Evolutionary conservation across 2,329 filamentous ascomycete genomes (phyloP).

Genomic region (Capronia epimyces): DNA sequence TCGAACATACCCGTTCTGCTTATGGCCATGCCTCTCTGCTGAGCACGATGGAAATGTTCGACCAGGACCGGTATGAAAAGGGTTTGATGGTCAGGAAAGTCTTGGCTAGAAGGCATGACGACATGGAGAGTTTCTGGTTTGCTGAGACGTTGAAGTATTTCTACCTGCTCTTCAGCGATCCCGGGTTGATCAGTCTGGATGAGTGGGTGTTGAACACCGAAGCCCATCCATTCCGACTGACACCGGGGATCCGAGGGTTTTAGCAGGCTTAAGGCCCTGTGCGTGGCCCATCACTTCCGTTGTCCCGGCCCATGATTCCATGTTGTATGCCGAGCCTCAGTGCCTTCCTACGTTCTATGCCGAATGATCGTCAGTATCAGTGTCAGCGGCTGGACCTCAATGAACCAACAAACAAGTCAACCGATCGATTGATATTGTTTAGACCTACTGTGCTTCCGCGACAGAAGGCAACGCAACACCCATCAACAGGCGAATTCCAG

Average conservation of each 20-base stretch:
- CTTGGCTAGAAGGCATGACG: slow-evolving; percentile 45
- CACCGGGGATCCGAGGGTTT: slow-evolving; percentile 1
- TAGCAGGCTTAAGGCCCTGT: too few species aligned
- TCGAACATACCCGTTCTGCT: slow-evolving; percentile 39
- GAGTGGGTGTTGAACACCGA: slow-evolving; percentile 45
- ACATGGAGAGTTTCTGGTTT: slow-evolving; percentile 72
- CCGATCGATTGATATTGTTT: not conserved
- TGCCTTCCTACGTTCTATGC: slow-evolving; percentile 15
- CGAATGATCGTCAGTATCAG: not conserved
- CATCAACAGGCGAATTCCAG: slow-evolving; percentile 10
- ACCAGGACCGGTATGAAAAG: slow-evolving; percentile 10
- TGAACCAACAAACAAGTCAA: not conserved
- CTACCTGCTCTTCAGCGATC: slow-evolving; percentile 43
- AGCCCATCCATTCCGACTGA: slow-evolving; percentile 35
- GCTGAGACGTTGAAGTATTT: slow-evolving; percentile 46
- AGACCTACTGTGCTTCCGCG: slow-evolving; percentile 10
- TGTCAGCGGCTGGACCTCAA: not conserved
- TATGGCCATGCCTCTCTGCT: slow-evolving; percentile 55
- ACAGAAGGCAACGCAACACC: slow-evolving; percentile 16
- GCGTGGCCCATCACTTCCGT: slow-evolving; percentile 10
- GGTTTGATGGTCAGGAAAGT: slow-evolving; percentile 8
- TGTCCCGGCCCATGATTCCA: slow-evolving; percentile 8
- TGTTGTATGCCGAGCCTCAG: slow-evolving; percentile 10
- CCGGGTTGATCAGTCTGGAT: slow-evolving; percentile 40
- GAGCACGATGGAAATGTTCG: slow-evolving; percentile 8